Evolutionary conservation across 306 rosid genomes (phyloP).

Genomic region (Parietaria judaica): DNA sequence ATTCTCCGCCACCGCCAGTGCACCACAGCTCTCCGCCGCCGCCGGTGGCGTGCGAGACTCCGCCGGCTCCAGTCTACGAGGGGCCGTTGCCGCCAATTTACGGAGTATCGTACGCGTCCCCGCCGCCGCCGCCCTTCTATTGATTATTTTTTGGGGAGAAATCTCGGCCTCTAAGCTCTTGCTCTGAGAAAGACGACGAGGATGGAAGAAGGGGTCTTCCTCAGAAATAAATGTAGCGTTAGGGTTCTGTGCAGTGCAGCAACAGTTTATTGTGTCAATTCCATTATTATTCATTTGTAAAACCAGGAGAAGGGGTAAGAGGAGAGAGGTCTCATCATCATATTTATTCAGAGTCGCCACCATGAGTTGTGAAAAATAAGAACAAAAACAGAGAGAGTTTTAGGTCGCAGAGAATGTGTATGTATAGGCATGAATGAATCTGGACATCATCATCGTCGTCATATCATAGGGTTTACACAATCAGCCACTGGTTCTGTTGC

Average conservation of each 20-base stretch:
- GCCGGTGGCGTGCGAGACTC: constrained; percentile 30
- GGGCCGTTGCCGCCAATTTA: constrained; percentile 86
- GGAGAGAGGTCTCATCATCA: constrained; percentile 59
- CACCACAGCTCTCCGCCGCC: constrained; percentile 40
- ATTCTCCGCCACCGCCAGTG: constrained; percentile 36
- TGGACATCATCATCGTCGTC: constrained; percentile 51
- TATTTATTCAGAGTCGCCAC: constrained; percentile 80
- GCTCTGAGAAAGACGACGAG: constrained; percentile 15
- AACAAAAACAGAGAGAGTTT: constrained; percentile 33
- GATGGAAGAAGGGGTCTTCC: constrained; percentile 1
- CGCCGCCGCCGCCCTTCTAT: constrained; percentile 97
- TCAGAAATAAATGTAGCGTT: constrained; percentile 7
- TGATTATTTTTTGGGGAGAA: constrained; percentile 86
- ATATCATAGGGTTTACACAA: constrained; percentile 34
- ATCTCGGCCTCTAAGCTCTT: constrained; percentile 56
- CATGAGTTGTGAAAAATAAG: constrained; percentile 74
- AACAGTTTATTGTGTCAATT: neutral
- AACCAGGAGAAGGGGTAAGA: constrained; percentile 39
- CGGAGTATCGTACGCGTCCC: constrained; percentile 81
- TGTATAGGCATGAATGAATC: constrained; percentile 78
- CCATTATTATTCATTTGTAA: constrained; percentile 5
- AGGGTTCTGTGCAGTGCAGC: constrained; percentile 1
- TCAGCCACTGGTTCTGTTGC: constrained; percentile 34
- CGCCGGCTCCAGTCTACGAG: constrained; percentile 75
- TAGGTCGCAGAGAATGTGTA: constrained; percentile 72